Base-by-base conservation (phyloP, 23 red algal species). In the Gracilaria caudata region DNA sequence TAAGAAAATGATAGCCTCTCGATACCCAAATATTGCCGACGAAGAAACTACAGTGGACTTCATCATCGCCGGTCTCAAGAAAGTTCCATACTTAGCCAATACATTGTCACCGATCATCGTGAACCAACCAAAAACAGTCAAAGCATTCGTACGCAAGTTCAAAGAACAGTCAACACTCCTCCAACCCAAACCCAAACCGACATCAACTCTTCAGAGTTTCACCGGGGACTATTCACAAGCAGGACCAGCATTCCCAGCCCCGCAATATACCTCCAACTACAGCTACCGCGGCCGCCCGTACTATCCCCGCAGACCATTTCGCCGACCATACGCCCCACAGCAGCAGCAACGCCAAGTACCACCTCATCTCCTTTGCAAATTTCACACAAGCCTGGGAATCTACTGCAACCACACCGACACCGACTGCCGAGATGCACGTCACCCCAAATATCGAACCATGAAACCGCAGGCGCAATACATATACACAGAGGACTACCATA, bases 11-110 rank as follows among this genome's bases (percentile, higher is more conserved):
- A 44, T 76, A 12, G 35, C 35, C 3, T 4, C 71, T 28, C 38
- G 35, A 2, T 76, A 76, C 38, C 71, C 71, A 9, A 51, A 47
- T 20, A 76, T 76, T 3, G 46, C 39, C 1, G 45, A 76, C 6
- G 17, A 76, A 76, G 71, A 44, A 44, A 76, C 71, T 1, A 76
- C 35, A 8, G 2, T 76, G 1, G 71, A 76, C 24, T 76, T 76
- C n/a, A 47, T 76, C 16, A 76, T 76, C 35, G 36, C 37, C 7
- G 71, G 71, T 28, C 37, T 76, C 9, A 44, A 51, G 24, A 30
- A 76, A 17, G 11, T 37, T 14, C 7, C 71, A 9, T 13, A 16
- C 1, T 13, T 51, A 12, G 17, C 71, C 9, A 10, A 10, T 1
- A 76, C 46, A 37, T 17, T 44, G 0, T 3, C 1, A 10, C 71